These are phyloP conservation scores for Yarrowia sp. DNA, from an alignment of 805 yeast species.

Conservation along the genomic window DNA sequence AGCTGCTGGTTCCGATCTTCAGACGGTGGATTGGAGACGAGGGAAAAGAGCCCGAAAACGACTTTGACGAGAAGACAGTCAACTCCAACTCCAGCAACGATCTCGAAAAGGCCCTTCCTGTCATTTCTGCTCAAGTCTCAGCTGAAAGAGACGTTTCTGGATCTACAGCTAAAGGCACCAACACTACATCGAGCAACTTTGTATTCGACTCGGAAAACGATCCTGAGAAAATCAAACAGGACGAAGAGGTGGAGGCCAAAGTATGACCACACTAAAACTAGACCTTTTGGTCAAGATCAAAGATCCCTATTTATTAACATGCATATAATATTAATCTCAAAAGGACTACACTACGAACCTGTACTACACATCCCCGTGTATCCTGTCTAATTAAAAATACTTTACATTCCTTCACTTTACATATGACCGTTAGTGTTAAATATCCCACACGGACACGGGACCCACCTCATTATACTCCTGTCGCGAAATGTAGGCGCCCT, in stretches of 20 bases:
- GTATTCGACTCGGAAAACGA: background rate
- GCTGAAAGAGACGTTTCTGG: background rate
- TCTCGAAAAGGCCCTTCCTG: background rate
- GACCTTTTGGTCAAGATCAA: no score
- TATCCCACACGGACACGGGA: constrained; percentile 78
- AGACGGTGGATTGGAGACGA: constrained; percentile 57
- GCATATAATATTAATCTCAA: constrained; percentile 10
- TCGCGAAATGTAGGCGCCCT: constrained; percentile 61
- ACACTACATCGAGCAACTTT: background rate
- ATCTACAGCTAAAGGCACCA: background rate
- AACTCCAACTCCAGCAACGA: background rate
- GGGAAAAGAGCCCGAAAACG: constrained; percentile 15
- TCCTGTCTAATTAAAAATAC: background rate
- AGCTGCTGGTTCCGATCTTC: constrained; percentile 62
- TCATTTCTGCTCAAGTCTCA: background rate
- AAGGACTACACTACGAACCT: no score
- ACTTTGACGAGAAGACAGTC: background rate
- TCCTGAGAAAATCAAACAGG: constrained; percentile 7
- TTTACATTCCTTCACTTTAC: background rate
- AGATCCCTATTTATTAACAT: background rate
- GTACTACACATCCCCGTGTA: no score
- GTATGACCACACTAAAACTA: no score
- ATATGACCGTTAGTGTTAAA: constrained; percentile 28
- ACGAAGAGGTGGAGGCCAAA: constrained; percentile 1
- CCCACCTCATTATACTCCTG: constrained; percentile 75